A percentile compares a stretch with the other conserved stretches of the same genome.
Evolutionary conservation across 1,139 yeast genomes (phyloP).

Genomic region (Protomyces pachydermus): DNA sequence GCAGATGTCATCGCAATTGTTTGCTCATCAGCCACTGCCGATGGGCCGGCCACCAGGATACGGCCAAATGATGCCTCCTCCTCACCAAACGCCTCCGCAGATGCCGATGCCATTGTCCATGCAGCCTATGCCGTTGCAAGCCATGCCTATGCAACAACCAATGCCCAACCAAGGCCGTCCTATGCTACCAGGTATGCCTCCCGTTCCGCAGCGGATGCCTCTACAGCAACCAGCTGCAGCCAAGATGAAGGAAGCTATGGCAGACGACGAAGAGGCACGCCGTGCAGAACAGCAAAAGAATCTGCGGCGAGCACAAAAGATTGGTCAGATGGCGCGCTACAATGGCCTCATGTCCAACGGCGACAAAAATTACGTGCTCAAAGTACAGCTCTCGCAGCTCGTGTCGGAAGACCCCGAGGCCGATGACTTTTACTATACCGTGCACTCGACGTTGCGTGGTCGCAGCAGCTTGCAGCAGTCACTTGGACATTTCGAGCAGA

Average conservation of each 20-base stretch:
- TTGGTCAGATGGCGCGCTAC: conserved; percentile 60
- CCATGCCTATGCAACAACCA: conserved; percentile 32
- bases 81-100: conserved; percentile 32
- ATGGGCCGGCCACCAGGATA: conserved; percentile 31
- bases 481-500: conserved; percentile 73
- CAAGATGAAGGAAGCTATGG: not conserved
- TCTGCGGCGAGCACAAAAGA: conserved; percentile 33
- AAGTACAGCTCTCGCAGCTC: conserved; percentile 90
- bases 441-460: conserved; percentile 76
- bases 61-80: conserved; percentile 35
- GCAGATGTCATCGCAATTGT: conserved; percentile 11
- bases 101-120: conserved; percentile 8
- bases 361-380: conserved; percentile 90
- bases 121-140: conserved; percentile 29
- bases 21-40: conserved; percentile 30
- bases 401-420: conserved; percentile 96
- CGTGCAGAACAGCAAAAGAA: conserved; percentile 33
- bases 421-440: conserved; percentile 95
- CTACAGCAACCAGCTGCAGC: not conserved
- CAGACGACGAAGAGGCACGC: conserved; percentile 9
- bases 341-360: conserved; percentile 95
- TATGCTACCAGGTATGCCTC: not conserved
- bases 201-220: not conserved
- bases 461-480: conserved; percentile 36
- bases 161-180: not conserved